phyloP scores from a whole-genome alignment of 495 filamentous ascomycete genomes.

The Hypomontagnella submonticulosa region DNA sequence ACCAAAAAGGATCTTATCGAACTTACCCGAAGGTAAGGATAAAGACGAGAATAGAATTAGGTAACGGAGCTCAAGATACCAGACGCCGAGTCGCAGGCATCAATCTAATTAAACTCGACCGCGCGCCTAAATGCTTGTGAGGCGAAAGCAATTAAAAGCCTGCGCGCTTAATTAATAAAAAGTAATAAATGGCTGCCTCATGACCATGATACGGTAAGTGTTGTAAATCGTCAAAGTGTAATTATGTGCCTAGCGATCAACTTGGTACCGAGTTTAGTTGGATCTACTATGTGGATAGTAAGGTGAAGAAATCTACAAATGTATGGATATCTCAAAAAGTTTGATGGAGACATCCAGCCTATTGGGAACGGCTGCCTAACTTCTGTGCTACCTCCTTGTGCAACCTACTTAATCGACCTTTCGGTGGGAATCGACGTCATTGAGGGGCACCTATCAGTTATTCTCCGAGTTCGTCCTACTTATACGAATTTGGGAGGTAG shows the following conservation, averaged over 20 bases:
- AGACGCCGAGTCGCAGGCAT: slow-evolving; percentile 4
- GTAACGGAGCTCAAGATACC: no score
- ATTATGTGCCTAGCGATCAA: no score
- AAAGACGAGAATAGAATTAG: no score
- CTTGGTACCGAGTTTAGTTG: no score
- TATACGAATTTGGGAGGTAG: no score
- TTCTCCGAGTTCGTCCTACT: no score
- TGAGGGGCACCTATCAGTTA: slow-evolving; percentile 18
- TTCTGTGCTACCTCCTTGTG: slow-evolving; percentile 20
- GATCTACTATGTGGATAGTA: no score
- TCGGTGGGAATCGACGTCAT: slow-evolving; percentile 36
- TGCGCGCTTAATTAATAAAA: slow-evolving; percentile 4
- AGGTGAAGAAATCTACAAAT: no score
- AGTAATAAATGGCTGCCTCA: neutral
- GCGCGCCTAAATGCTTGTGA: slow-evolving; percentile 33
- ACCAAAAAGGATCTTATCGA: no score
- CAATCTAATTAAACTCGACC: slow-evolving; percentile 30
- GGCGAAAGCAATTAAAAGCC: slow-evolving; percentile 14
- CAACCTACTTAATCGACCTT: slow-evolving; percentile 25
- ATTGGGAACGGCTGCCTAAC: slow-evolving; percentile 16
- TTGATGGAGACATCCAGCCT: slow-evolving; percentile 7
- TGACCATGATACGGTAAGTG: no score
- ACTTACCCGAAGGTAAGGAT: no score
- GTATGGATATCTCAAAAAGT: neutral
- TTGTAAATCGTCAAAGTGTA: no score